Evolutionary conservation across 257 asterid genomes (phyloP).

Genomic region (Solanum bukasovii): DNA sequence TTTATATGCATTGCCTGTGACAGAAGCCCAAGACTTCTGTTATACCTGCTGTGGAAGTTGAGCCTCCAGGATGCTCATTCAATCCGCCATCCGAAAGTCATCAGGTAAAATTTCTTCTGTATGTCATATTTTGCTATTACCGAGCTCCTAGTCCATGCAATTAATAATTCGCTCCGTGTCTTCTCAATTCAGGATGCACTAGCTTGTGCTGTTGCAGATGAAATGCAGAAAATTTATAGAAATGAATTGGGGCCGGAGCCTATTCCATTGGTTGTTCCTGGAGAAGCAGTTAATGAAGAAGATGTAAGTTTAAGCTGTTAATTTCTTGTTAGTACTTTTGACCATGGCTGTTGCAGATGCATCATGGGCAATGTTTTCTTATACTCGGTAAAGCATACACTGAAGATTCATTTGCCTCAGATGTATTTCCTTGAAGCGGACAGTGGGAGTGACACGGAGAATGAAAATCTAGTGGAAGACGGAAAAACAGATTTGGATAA

Average conservation of each 20-base stretch:
- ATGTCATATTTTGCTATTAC: background rate
- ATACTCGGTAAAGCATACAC: background rate
- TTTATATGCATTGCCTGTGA: background rate
- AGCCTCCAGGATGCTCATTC: slow-evolving; percentile 88
- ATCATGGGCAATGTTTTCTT: background rate
- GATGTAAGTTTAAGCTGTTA: slow-evolving; percentile 31
- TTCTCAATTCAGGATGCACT: slow-evolving; percentile 57
- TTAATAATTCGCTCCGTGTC: background rate
- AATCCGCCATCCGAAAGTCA: slow-evolving; percentile 82
- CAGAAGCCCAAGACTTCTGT: slow-evolving; percentile 58
- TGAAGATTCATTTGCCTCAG: slow-evolving; percentile 23
- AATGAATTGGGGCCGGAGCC: slow-evolving; percentile 85
- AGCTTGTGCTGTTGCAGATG: slow-evolving; percentile 94
- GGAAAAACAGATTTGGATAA: slow-evolving; percentile 48
- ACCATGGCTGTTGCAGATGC: background rate
- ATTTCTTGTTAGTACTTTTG: slow-evolving; percentile 1
- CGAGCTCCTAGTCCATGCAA: background rate
- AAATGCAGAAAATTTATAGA: slow-evolving; percentile 78
- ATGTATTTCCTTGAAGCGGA: slow-evolving; percentile 82
- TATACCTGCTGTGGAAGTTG: slow-evolving; percentile 96
- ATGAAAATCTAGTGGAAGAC: slow-evolving; percentile 28
- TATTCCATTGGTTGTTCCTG: slow-evolving; percentile 60
- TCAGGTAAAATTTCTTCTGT: slow-evolving; percentile 41
- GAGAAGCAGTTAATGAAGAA: slow-evolving; percentile 70
- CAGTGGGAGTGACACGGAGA: slow-evolving; percentile 47